phyloP scores from a whole-genome alignment of 345 rosid genomes.

The Populus davidiana region DNA sequence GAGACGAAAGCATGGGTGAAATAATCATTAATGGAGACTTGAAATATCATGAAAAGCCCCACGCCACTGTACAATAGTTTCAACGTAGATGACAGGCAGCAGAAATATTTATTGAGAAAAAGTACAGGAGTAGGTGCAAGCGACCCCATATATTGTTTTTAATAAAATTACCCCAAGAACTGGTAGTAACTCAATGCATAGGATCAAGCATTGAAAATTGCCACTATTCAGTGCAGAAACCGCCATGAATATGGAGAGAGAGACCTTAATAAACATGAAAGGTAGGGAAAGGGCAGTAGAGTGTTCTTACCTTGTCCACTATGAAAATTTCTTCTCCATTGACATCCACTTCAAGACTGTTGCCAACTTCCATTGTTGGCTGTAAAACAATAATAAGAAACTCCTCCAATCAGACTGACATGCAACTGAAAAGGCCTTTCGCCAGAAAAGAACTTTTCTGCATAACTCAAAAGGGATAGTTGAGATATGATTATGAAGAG shows the following conservation, averaged over 20 bases:
- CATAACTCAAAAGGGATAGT: slow-evolving; percentile 1
- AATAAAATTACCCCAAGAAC: neutral
- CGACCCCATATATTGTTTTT: neutral
- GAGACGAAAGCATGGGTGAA: neutral
- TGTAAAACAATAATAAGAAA: neutral
- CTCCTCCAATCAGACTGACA: slow-evolving; percentile 8
- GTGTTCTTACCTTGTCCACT: slow-evolving; percentile 44
- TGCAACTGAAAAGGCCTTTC: neutral
- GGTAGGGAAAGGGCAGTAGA: neutral
- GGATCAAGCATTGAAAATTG: neutral
- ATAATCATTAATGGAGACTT: slow-evolving; percentile 3
- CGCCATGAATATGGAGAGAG: neutral
- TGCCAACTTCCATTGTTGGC: slow-evolving; percentile 34
- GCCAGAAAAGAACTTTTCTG: slow-evolving; percentile 10
- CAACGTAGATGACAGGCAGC: neutral
- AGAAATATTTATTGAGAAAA: neutral
- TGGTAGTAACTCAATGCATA: neutral
- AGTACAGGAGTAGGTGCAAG: neutral
- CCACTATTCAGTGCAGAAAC: neutral
- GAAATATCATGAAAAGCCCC: neutral
- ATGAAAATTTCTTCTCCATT: slow-evolving; percentile 50
- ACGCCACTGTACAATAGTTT: neutral
- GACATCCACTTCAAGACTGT: slow-evolving; percentile 54
- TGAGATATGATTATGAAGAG: neutral
- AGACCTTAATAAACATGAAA: neutral